A percentile compares a stretch with the other conserved stretches of the same genome.
Evolutionary conservation across 164 flowering plant genomes (phyloP).

Genomic region (Paratinospora sagittata): DNA sequence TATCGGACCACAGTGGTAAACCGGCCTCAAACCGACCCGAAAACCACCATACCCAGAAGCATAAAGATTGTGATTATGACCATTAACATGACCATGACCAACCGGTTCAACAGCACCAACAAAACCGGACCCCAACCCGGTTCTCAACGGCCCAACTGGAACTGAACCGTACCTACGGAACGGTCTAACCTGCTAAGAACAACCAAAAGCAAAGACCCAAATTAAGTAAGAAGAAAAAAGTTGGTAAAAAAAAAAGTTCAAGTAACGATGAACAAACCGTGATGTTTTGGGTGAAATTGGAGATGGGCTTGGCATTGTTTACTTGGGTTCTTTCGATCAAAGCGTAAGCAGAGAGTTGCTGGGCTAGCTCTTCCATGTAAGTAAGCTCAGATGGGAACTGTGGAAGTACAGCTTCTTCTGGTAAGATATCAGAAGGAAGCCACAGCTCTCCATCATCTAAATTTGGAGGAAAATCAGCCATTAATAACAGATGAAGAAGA

Average conservation of each 20-base stretch:
- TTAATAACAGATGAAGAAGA: not conserved
- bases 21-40: constrained; percentile 6
- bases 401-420: constrained; percentile 16
- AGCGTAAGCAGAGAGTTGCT: constrained; percentile 22
- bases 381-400: constrained; percentile 20
- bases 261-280: constrained; percentile 1
- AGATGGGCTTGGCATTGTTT: constrained; percentile 7
- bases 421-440: constrained; percentile 39
- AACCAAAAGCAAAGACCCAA: not conserved
- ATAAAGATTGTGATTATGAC: constrained; percentile 1
- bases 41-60: constrained; percentile 9
- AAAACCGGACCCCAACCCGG: not conserved
- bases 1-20: constrained; percentile 3
- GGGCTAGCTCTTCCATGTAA: constrained; percentile 28
- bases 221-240: not conserved
- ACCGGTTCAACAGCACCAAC: too few species aligned
- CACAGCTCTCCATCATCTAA: constrained; percentile 38
- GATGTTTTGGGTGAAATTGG: constrained; percentile 6
- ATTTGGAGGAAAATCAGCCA: constrained; percentile 41
- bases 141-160: constrained; percentile 1
- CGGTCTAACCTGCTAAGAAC: not conserved
- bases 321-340: constrained; percentile 11
- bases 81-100: too few species aligned
- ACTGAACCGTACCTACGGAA: not conserved
- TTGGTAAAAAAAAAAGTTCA: too few species aligned